Evolutionary conservation across 2,329 filamentous ascomycete genomes (phyloP).

Genomic region (Botryotinia narcissicola): DNA sequence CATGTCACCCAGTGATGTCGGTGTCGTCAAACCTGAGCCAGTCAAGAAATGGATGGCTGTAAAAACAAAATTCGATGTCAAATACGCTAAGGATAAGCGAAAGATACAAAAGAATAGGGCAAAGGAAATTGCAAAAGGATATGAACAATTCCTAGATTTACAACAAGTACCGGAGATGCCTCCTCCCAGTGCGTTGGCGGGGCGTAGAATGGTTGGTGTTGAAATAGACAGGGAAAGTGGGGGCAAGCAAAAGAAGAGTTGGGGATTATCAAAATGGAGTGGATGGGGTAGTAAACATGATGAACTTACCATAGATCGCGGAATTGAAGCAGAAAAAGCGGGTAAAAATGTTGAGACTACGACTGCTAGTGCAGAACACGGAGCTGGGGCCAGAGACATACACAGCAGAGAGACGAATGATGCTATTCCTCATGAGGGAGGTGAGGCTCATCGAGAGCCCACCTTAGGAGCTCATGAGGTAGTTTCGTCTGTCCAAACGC

Average conservation of each 20-base stretch:
- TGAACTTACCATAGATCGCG: constrained; percentile 63
- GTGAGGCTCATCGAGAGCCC: not conserved
- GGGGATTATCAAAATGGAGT: constrained; percentile 80
- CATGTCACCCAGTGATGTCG: constrained; percentile 63
- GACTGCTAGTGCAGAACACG: constrained; percentile 43
- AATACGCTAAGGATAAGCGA: constrained; percentile 66
- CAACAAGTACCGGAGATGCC: constrained; percentile 64
- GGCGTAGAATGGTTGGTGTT: constrained; percentile 55
- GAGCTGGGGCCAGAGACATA: constrained; percentile 42
- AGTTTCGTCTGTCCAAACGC: not conserved
- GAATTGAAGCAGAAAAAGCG: constrained; percentile 51
- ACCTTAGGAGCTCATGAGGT: not conserved
- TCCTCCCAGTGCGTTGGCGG: constrained; percentile 79
- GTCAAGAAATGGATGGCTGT: constrained; percentile 79
- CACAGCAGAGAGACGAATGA: constrained; percentile 22
- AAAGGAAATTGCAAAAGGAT: constrained; percentile 69
- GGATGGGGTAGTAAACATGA: constrained; percentile 89
- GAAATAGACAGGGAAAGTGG: constrained; percentile 46
- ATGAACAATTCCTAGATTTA: constrained; percentile 60
- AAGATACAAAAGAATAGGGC: constrained; percentile 71
- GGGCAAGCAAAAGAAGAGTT: constrained; percentile 61
- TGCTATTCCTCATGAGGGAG: constrained; percentile 25
- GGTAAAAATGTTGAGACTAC: constrained; percentile 41
- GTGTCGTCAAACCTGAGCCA: constrained; percentile 74
- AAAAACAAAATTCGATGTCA: constrained; percentile 70